A percentile compares a stretch with the other conserved stretches of the same genome.
phyloP scores from a whole-genome alignment of 371 early-diverging fungal genomes.

The Conidiobolus incongruus region DNA sequence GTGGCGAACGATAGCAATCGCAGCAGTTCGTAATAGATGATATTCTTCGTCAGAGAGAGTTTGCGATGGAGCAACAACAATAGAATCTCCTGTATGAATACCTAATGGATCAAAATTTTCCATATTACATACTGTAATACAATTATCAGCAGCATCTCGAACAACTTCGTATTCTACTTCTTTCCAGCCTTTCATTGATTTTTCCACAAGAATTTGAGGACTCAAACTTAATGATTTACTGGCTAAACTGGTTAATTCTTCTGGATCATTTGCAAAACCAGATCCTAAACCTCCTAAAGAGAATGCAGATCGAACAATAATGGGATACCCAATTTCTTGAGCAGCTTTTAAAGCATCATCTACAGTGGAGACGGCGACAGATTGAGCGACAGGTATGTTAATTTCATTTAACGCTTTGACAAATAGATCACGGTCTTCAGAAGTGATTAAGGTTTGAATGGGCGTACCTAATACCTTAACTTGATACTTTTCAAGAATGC shows the following conservation, averaged over 20 bases:
- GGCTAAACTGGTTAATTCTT: slow-evolving; percentile 48
- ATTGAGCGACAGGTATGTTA: slow-evolving; percentile 62
- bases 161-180: slow-evolving; percentile 95
- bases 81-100: slow-evolving; percentile 94
- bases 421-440: slow-evolving; percentile 89
- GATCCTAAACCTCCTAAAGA: slow-evolving; percentile 88
- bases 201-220: slow-evolving; percentile 86
- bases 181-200: slow-evolving; percentile 95
- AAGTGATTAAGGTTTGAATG: slow-evolving; percentile 69
- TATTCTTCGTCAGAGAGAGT: slow-evolving; percentile 88
- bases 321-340: slow-evolving; percentile 68
- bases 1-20: slow-evolving; percentile 43
- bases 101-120: slow-evolving; percentile 96
- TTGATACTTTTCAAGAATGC: slow-evolving; percentile 56
- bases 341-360: slow-evolving; percentile 69
- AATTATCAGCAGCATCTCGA: slow-evolving; percentile 75
- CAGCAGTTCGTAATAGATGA: slow-evolving; percentile 78
- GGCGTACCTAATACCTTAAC: slow-evolving; percentile 86
- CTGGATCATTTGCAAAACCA: slow-evolving; percentile 72
- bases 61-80: slow-evolving; percentile 87
- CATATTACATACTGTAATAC: slow-evolving; percentile 96
- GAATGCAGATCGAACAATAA: slow-evolving; percentile 85
- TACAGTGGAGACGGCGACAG: slow-evolving; percentile 45
- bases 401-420: slow-evolving; percentile 66
- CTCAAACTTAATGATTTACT: slow-evolving; percentile 63